Evolutionary conservation across 2,329 filamentous ascomycete genomes (phyloP), one percentile per base, ranked within the genome.

Genomic region (Aspergillus puulaauensis): DNA sequence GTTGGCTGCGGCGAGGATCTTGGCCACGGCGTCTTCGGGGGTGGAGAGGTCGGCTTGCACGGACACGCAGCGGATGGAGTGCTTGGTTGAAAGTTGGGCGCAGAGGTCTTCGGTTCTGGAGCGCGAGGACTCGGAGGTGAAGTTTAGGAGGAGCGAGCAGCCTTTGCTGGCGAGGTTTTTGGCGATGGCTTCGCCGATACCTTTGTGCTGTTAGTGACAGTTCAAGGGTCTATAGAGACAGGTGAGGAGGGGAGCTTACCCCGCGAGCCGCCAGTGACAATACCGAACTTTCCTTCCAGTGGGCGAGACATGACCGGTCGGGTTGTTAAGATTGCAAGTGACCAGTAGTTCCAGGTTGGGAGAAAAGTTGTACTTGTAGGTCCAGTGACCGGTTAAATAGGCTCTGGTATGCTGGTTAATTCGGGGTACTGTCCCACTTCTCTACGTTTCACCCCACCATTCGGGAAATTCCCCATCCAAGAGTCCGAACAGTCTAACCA

Each of bases 261-360:
- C 80, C 91, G 80, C 57, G 90, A 91, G 59, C 86, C 89, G 56
- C 91, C 91, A 1, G 91, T 95, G 47, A 95, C 81, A 64, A 96
- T 87, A 53, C 85, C 90, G 52, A 93, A 80, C 73, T 92, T 92
- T 65, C 89, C 89, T 70, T 90, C 86, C n/a, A 89, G 78, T 49
- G 75, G 67, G 40, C 75, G 69, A 58, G 61, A 56, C 61, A 63
- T 65, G 57, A 11, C 37, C 27, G 27, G 27, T 9, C 8, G 3
- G 3, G 27, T 11, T 31, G 27, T 31, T 31, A 31, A 31, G 3
- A 9, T 31, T 31, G 27, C 9, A 4, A 8, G 2, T 31, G 9
- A 31, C 3, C 9, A 31, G 21, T 61, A 46, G 15, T 24, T 39
- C 12, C 9, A 23, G n/a, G 35, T n/a, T 17, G 24, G 12, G 24